phyloP scores from a whole-genome alignment of 2,329 filamentous ascomycete species.

The Aspergillus pseudoglaucus region DNA sequence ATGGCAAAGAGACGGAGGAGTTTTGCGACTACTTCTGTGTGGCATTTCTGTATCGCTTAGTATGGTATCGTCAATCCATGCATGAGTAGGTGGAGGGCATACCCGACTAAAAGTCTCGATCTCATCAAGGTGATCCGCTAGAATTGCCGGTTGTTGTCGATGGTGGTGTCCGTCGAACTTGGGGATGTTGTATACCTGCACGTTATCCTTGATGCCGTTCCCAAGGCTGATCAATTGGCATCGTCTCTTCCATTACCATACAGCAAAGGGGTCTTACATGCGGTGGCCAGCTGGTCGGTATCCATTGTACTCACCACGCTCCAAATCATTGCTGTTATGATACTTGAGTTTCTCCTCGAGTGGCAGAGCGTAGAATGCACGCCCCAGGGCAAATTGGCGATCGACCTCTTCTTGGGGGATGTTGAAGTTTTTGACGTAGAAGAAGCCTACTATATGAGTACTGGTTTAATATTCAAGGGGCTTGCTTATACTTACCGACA shows the following conservation, averaged over 20 bases:
- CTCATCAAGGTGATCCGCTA: slow-evolving; percentile 46
- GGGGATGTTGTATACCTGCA: slow-evolving; percentile 55
- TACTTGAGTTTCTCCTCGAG: slow-evolving; percentile 55
- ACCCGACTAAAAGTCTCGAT: slow-evolving; percentile 50
- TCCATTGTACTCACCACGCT: slow-evolving; percentile 52
- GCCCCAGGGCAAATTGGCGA: slow-evolving; percentile 55
- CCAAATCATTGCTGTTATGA: slow-evolving; percentile 40
- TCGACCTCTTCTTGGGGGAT: slow-evolving; percentile 56
- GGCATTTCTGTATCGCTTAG: slow-evolving; percentile 19
- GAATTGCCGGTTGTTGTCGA: slow-evolving; percentile 42
- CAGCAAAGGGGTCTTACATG: slow-evolving; percentile 14
- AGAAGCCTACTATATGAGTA: slow-evolving; percentile 44
- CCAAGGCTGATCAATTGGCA: slow-evolving; percentile 17
- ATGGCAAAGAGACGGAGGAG: slow-evolving; percentile 57
- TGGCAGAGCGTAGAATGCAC: slow-evolving; percentile 52
- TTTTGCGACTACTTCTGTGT: slow-evolving; percentile 27
- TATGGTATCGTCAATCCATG: background rate
- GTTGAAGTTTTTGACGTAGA: slow-evolving; percentile 59
- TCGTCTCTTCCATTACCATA: slow-evolving; percentile 12
- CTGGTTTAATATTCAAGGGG: slow-evolving; percentile 12
- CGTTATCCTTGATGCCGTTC: slow-evolving; percentile 47
- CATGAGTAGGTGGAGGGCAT: background rate
- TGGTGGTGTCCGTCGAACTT: slow-evolving; percentile 48
- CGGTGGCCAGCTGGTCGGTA: slow-evolving; percentile 45
- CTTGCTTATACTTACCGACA: slow-evolving; percentile 23